Percentiles rank a stretch among this genome's conserved stretches.
These are phyloP conservation scores for Lasiosphaeria hispida DNA, from an alignment of 495 filamentous ascomycete species.

Conservation along the genomic window DNA sequence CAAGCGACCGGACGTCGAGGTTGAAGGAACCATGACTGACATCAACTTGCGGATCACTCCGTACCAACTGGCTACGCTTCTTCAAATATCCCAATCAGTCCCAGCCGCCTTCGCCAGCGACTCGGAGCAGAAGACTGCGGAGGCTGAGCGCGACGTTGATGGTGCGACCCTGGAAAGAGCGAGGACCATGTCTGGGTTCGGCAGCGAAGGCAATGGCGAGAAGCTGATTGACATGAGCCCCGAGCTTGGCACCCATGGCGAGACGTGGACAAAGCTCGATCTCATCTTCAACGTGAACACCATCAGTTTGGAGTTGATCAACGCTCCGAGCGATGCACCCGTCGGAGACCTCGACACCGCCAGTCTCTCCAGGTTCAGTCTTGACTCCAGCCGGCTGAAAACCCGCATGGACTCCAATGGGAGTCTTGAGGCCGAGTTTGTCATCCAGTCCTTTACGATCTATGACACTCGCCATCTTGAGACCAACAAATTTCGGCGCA, in stretches of 20 bases:
- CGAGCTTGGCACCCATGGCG: conserved; percentile 59
- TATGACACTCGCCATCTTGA: conserved; percentile 81
- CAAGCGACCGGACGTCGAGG: conserved; percentile 85
- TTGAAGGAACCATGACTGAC: conserved; percentile 86
- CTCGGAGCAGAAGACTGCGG: conserved; percentile 62
- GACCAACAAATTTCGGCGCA: conserved; percentile 93
- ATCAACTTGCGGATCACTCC: conserved; percentile 88
- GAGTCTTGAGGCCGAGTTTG: conserved; percentile 86
- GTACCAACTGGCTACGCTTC: conserved; percentile 81
- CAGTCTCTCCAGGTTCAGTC: conserved; percentile 87
- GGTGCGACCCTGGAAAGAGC: conserved; percentile 45
- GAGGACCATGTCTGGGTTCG: conserved; percentile 45
- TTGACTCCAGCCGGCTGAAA: conserved; percentile 89
- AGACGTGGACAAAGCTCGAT: conserved; percentile 90
- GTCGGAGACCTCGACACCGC: conserved; percentile 74
- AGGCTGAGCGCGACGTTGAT: conserved; percentile 49
- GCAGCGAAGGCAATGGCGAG: conserved; percentile 38
- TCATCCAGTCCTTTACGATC: conserved; percentile 94
- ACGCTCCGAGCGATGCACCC: conserved; percentile 69
- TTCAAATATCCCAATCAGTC: conserved; percentile 80
- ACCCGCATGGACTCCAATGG: conserved; percentile 92
- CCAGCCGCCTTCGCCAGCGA: conserved; percentile 83
- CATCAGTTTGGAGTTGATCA: conserved; percentile 83
- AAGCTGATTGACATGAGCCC: conserved; percentile 57
- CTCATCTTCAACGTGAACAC: conserved; percentile 86